Percentiles rank a stretch among this genome's conserved stretches.
phyloP scores from a whole-genome alignment of 2,329 filamentous ascomycete genomes.

The Lizonia empirigonia region DNA sequence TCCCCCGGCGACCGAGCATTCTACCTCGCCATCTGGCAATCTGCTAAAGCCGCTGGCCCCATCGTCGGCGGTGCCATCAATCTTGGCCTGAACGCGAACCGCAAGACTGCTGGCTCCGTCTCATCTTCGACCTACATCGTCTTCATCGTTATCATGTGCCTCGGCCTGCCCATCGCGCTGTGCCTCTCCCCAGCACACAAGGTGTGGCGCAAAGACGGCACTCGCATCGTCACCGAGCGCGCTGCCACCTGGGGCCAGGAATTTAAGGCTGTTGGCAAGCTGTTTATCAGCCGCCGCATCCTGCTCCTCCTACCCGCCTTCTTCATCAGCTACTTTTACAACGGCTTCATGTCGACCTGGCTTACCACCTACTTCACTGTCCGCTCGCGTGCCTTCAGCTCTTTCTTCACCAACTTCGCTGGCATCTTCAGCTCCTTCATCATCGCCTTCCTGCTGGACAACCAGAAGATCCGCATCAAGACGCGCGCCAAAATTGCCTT shows the following conservation, averaged over 20 bases:
- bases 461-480: slow-evolving; percentile 43
- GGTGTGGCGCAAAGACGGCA: slow-evolving; percentile 53
- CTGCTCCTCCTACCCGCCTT: slow-evolving; percentile 43
- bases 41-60: slow-evolving; percentile 43
- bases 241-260: slow-evolving; percentile 34
- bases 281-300: slow-evolving; percentile 40
- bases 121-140: slow-evolving; percentile 51
- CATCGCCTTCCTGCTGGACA: slow-evolving; percentile 43
- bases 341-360: slow-evolving; percentile 45
- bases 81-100: slow-evolving; percentile 54
- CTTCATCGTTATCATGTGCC: slow-evolving; percentile 56
- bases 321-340: slow-evolving; percentile 49
- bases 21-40: slow-evolving; percentile 46
- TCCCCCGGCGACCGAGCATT: slow-evolving; percentile 45
- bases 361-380: slow-evolving; percentile 46
- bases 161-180: slow-evolving; percentile 52
- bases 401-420: slow-evolving; percentile 47
- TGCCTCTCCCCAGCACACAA: slow-evolving; percentile 54
- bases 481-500: slow-evolving; percentile 39
- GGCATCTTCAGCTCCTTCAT: slow-evolving; percentile 46
- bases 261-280: slow-evolving; percentile 39
- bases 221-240: slow-evolving; percentile 34
- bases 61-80: slow-evolving; percentile 60
- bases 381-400: slow-evolving; percentile 42
- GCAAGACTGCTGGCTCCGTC: slow-evolving; percentile 48